Evolutionary conservation across 2,329 filamentous ascomycete species (phyloP), one percentile per base, ranked within the genome.

Genomic region (Phoma herbarum): DNA sequence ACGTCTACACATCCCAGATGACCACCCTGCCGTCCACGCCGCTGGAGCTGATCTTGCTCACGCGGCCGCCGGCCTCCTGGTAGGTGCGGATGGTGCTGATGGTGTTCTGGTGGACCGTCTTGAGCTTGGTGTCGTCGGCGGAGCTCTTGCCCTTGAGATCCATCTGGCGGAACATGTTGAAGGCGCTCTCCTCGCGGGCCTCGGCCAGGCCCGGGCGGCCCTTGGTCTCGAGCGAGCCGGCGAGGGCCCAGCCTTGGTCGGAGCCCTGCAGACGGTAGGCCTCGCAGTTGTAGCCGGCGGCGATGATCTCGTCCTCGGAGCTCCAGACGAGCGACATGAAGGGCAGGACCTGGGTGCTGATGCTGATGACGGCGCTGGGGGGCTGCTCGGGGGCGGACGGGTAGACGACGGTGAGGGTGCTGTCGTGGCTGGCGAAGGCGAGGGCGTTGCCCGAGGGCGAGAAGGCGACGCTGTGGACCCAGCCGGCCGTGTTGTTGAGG

Each of bases 161-260:
- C 95, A 99, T 98, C 82, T 97, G 93, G 72, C 88, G 88, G 82
- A 99, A 99, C 92, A 98, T 97, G 79, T 98, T 97, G 77, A 97
- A 82, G 23, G 95, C 95, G 65, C 91, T 95, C 77, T 98, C 95
- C 79, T 98, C 95, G 29, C 90, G 85, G 54, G 86, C 85, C 57
- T 85, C 88, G 2, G 79, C 81, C 54, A 83, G 77, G 41, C 86
- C 89, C 26, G 84, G 82, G 5, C 84, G 81, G 48, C 86, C 75
- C 79, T 93, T 93, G 47, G 83, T 82, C 80, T 97, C 93, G 61
- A 98, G 81, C 4, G 91, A 90, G 29, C 93, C 93, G 33, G 85
- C 86, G 35, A 97, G 82, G 73, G 92, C 86, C 95, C 95, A 99
- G 42, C 94, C 93, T 31, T 81, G 81, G 67, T 90, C 87, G 59